Base-by-base conservation (phyloP, 2,329 filamentous ascomycete species). In the Arthrobotrys conoides region DNA sequence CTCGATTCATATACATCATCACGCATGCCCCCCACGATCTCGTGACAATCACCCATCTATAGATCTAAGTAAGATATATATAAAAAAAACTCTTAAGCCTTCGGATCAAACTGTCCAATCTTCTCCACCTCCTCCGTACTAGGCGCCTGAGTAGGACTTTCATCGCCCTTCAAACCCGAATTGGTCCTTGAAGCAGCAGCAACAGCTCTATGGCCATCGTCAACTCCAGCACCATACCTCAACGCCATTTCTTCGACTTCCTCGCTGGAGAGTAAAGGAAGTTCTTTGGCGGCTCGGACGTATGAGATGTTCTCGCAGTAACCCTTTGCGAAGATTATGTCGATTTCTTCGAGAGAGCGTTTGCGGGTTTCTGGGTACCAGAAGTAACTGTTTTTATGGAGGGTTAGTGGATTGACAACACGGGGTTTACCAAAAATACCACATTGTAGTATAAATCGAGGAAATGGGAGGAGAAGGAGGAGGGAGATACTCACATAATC, bases 301-400 rank as follows among this genome's bases (percentile, higher is more conserved):
- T 90, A 90, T 3, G 86, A 88, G 4, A 88, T 90, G 1, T 89
- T 87, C 83, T 91, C 89, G 33, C 86, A 83, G 80, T 86, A 86
- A 10, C 88, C 88, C 85, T 90, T 90, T 16, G 81, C 79, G 64
- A 82, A 81, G 72, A 83, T 80, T 53, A 83, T 75, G 49, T 83
- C 81, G 22, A 85, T 86, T 44, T 85, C 85, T 79, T 86, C 85
- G 30, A 82, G 81, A 65, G 82, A 84, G 3, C 84, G 84, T 27
- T 77, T 82, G 61, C 73, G 51, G 22, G 67, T 64, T 33, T 69
- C 65, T 1, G 64, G 46, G 67, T 70, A 48, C 51, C 41, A 66
- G 51, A 67, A 41, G 55, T 71, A 61, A 30, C 66, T 70, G 16
- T 30, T 30, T 6, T n/a, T n/a, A n/a, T n/a, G n/a, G 27, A 30